Conservation (phyloP, 1,284 basidiomycete species). For the Malassezia nana region DNA sequence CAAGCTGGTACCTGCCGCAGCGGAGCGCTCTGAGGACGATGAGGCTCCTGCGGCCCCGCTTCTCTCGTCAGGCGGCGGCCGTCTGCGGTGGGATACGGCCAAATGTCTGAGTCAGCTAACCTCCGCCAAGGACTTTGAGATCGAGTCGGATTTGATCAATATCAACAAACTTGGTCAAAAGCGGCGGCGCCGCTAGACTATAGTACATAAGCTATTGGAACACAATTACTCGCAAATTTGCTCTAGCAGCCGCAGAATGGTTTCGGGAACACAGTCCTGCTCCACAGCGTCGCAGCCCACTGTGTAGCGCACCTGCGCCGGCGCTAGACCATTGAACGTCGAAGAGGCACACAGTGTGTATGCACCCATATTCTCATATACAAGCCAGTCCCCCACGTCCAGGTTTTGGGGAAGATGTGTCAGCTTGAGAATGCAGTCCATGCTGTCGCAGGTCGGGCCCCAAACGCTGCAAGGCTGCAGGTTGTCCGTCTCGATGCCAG, state of each 20-base stretch:
- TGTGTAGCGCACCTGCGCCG: conserved; percentile 49
- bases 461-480: conserved; percentile 52
- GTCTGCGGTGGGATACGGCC: conserved; percentile 42
- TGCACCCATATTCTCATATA: conserved; percentile 83
- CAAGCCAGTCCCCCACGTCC: conserved; percentile 70
- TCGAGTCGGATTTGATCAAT: conserved; percentile 45
- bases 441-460: conserved; percentile 76
- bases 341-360: conserved; percentile 85
- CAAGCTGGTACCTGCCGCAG: conserved; percentile 15
- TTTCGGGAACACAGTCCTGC: conserved; percentile 8
- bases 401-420: conserved; percentile 34
- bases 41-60: conserved; percentile 26
- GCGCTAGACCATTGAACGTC: conserved; percentile 64
- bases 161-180: conserved; percentile 45
- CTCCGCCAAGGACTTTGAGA: conserved; percentile 44
- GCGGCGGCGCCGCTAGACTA: conserved; percentile 21
- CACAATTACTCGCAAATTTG: not conserved
- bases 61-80: conserved; percentile 29
- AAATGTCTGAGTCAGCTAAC: conserved; percentile 43
- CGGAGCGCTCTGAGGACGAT: conserved; percentile 23
- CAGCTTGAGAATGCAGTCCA: conserved; percentile 56
- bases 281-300: conserved; percentile 36
- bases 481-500: conserved; percentile 20
- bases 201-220: not conserved
- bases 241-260: conserved; percentile 6